Conservation (phyloP, 163 green algal genomes). For the Chlorella variabilis region DNA sequence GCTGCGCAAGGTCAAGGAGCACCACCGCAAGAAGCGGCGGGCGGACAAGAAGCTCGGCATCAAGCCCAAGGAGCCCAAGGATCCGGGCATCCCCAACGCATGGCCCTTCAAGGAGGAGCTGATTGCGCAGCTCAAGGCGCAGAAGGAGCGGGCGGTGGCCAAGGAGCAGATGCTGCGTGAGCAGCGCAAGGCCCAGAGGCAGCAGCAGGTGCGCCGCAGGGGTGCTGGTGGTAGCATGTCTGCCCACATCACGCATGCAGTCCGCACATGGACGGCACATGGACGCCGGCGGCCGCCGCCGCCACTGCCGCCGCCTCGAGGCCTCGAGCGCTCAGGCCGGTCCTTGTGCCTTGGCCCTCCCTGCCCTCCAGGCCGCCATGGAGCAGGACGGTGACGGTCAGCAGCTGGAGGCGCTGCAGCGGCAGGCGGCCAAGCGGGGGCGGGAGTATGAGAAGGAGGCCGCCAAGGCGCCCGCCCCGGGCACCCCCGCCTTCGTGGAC, state of each 20-base stretch:
- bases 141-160: constrained; percentile 59
- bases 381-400: not conserved
- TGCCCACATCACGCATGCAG: not conserved
- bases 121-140: constrained; percentile 86
- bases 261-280: not conserved
- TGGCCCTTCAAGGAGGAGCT: constrained; percentile 98
- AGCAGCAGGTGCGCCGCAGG: not conserved
- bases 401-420: constrained; percentile 30
- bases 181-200: constrained; percentile 11
- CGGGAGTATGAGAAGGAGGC: constrained; percentile 22
- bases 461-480: not conserved
- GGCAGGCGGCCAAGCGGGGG: constrained; percentile 15
- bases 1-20: constrained; percentile 90
- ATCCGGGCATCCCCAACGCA: constrained; percentile 92
- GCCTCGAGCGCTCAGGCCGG: too few species aligned
- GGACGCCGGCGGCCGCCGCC: not conserved
- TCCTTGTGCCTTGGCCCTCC: not conserved
- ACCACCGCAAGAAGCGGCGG: constrained; percentile 90
- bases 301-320: not conserved
- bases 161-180: constrained; percentile 6
- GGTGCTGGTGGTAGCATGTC: not conserved
- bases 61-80: constrained; percentile 74
- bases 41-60: constrained; percentile 44
- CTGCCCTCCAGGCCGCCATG: constrained; percentile 18
- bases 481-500: constrained; percentile 57